phyloP scores from a whole-genome alignment of 495 filamentous ascomycete species.

The Ramalina intermedia region DNA sequence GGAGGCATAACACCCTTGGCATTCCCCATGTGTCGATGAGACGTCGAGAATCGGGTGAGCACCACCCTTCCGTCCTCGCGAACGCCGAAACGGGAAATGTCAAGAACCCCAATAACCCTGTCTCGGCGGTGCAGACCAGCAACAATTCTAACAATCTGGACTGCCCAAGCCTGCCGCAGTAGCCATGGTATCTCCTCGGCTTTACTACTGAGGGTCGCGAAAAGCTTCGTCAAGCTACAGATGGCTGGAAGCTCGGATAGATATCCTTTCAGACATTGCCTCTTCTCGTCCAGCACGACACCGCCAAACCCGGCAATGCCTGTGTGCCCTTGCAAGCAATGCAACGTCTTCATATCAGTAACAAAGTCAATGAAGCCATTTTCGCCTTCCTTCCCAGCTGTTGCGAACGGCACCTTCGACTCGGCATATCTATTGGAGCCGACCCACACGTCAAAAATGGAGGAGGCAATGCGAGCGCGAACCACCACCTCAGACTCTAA shows the following conservation, averaged over 20 bases:
- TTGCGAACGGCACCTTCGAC: not conserved
- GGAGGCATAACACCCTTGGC: constrained; percentile 3
- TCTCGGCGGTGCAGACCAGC: not conserved
- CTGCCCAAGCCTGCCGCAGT: not conserved
- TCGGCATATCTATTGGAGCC: not conserved
- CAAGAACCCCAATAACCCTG: not conserved
- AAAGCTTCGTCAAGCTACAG: not conserved
- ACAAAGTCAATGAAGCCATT: not conserved
- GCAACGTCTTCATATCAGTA: not conserved
- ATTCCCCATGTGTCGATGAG: constrained; percentile 1
- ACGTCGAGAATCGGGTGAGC: not conserved
- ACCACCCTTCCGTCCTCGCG: constrained; percentile 4
- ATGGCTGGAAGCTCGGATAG: not conserved
- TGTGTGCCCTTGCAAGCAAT: not conserved
- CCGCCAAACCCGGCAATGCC: not conserved
- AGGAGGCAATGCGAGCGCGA: too few relatives aligned
- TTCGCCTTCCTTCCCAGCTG: not conserved
- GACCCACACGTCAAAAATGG: too few relatives aligned
- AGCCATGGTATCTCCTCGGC: not conserved
- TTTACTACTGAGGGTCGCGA: not conserved
- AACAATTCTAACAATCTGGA: not conserved
- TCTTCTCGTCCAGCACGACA: not conserved
- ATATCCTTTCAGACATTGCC: not conserved
- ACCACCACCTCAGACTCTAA: too few relatives aligned
- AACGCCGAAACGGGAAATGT: not conserved